Conservation (phyloP, 306 rosid species). For the Sesbania bispinosa region DNA sequence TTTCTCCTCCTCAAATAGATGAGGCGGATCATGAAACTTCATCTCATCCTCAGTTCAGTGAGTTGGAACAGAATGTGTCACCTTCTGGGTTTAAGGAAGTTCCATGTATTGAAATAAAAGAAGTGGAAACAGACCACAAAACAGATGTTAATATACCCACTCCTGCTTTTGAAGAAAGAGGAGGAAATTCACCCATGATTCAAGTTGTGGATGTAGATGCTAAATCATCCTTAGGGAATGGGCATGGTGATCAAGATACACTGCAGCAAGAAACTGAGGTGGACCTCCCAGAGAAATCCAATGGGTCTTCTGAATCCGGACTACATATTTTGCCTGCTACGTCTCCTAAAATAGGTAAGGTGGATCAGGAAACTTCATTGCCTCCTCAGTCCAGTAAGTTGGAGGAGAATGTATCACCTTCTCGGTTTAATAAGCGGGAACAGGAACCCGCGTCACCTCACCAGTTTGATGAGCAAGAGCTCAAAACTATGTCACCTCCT, state of each 20-base stretch:
- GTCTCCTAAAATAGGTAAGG: neutral
- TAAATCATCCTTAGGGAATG: conserved; percentile 28
- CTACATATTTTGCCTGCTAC: conserved; percentile 26
- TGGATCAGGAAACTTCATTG: neutral
- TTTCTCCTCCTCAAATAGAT: neutral
- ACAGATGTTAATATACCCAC: conserved; percentile 7
- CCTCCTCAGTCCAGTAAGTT: too few relatives aligned
- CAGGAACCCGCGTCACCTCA: conserved; percentile 17
- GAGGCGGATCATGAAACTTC: neutral
- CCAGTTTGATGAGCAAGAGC: neutral
- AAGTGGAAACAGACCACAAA: conserved; percentile 18
- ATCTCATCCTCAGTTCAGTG: too few relatives aligned
- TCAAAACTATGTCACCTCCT: conserved; percentile 20
- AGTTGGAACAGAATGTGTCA: too few relatives aligned
- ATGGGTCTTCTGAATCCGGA: conserved; percentile 31
- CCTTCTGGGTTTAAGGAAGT: too few relatives aligned
- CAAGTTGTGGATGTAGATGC: conserved; percentile 14
- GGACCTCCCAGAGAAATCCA: conserved; percentile 44
- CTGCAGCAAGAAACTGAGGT: conserved; percentile 35
- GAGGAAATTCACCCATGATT: conserved; percentile 21
- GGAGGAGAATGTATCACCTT: neutral
- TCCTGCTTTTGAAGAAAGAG: conserved; percentile 36
- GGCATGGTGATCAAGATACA: conserved; percentile 29
- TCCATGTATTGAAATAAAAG: conserved; percentile 45
- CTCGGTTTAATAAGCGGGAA: conserved; percentile 22